Base-by-base conservation (phyloP, 768 basidiomycete genomes). In the Leucosporidium yakuticum region DNA sequence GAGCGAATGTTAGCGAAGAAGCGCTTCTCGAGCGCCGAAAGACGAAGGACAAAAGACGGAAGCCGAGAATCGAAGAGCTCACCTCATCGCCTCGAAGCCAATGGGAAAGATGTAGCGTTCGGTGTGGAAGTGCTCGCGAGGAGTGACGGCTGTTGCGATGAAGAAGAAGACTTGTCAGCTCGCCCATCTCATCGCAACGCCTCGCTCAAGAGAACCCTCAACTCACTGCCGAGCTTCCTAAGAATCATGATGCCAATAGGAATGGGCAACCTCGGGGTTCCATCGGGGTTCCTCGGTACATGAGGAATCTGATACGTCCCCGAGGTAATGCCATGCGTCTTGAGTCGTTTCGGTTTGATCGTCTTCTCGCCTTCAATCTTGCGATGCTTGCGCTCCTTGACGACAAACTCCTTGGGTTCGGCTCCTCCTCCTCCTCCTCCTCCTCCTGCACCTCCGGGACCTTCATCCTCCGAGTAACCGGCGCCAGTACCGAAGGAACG, bases 191-290 rank as follows among this genome's bases (percentile, higher is more conserved):
- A n/a, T n/a, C n/a, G n/a, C n/a, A n/a, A n/a, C n/a, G n/a, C n/a
- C n/a, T n/a, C n/a, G n/a, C n/a, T n/a, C n/a, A n/a, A n/a, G n/a
- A n/a, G n/a, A n/a, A n/a, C n/a, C n/a, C n/a, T 3, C 23, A 9
- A n/a, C 57, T 34, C 23, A 85, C 84, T 4, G 34, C 90, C 90
- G 0, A 92, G 81, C 68, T 76, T 85, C 65, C 87, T 82, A 31
- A 92, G 86, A 2, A 88, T 89, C 88, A 91, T 90, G 76, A 91
- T 91, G 39, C 90, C 90, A 23, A 91, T 88, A 74, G 86, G 88
- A 39, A 91, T 79, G 0, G 90, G 90, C 8, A 92, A 79, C 78
- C 88, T 83, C 0, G 89, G 89, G 55, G 84, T 84, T 5, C 85
- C 85, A 48, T 73, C 70, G 0, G 71, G 47, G 74, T 90, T 88